Evolutionary conservation across 2,329 filamentous ascomycete species (phyloP).

Genomic region (Paramyrothecium roridum): DNA sequence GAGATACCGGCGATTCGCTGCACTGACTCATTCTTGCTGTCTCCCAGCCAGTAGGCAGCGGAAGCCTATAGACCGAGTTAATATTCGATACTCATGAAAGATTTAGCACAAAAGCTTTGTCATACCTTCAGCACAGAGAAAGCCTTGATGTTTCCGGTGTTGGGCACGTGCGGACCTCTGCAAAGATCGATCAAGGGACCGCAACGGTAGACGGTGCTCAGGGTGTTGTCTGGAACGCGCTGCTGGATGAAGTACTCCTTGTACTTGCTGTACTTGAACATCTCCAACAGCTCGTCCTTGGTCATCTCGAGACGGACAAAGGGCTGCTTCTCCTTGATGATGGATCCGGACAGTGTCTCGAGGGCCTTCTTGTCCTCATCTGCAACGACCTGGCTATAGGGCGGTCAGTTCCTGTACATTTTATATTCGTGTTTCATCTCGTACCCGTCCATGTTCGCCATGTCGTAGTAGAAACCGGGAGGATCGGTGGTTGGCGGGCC

Average conservation of each 20-base stretch:
- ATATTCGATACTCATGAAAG: conserved; percentile 20
- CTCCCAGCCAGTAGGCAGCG: conserved; percentile 86
- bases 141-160: conserved; percentile 90
- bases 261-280: conserved; percentile 97
- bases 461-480: conserved; percentile 92
- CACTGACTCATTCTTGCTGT: conserved; percentile 89
- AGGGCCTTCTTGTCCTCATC: conserved; percentile 82
- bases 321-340: conserved; percentile 94
- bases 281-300: conserved; percentile 88
- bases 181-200: conserved; percentile 94
- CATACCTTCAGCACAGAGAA: conserved; percentile 82
- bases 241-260: conserved; percentile 91
- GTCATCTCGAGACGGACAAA: conserved; percentile 87
- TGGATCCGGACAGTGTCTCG: conserved; percentile 74
- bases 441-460: conserved; percentile 58
- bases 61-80: conserved; percentile 48
- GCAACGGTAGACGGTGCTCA: conserved; percentile 90
- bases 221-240: conserved; percentile 73
- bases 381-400: conserved; percentile 66
- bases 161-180: conserved; percentile 86
- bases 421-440: conserved; percentile 1
- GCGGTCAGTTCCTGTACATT: conserved; percentile 12
- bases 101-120: too few relatives aligned
- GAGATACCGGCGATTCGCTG: conserved; percentile 96
- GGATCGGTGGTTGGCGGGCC: conserved; percentile 82